Evolutionary conservation across 2,329 filamentous ascomycete species (phyloP).

Genomic region (Trichophaea hybrida): DNA sequence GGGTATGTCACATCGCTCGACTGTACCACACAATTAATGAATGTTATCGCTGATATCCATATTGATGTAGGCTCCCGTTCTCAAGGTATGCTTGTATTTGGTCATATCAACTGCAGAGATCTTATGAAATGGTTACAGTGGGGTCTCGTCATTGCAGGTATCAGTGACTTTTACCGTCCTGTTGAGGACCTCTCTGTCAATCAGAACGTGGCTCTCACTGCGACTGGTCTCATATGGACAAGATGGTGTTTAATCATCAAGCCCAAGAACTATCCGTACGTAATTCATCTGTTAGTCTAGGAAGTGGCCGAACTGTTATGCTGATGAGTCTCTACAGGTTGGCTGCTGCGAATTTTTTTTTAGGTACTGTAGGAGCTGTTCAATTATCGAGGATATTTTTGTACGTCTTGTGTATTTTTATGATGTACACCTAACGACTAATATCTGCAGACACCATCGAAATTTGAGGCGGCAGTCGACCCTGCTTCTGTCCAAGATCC

Average conservation of each 20-base stretch:
- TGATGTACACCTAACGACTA: not conserved
- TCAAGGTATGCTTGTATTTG: slow-evolving; percentile 20
- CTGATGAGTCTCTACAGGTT: slow-evolving; percentile 41
- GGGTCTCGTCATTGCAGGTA: slow-evolving; percentile 80
- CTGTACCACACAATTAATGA: not conserved
- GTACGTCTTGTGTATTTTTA: slow-evolving; percentile 31
- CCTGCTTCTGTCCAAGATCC: too few relatives aligned
- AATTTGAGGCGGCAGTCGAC: not conserved
- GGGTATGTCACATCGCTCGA: slow-evolving; percentile 34
- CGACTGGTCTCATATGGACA: slow-evolving; percentile 93
- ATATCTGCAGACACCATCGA: not conserved
- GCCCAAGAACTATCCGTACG: slow-evolving; percentile 77
- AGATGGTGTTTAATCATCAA: slow-evolving; percentile 97
- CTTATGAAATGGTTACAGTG: slow-evolving; percentile 42
- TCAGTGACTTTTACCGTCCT: slow-evolving; percentile 81
- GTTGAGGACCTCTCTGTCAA: slow-evolving; percentile 85
- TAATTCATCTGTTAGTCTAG: slow-evolving; percentile 15
- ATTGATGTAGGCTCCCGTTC: slow-evolving; percentile 20
- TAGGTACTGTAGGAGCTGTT: slow-evolving; percentile 70
- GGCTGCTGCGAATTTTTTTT: slow-evolving; percentile 95
- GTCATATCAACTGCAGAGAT: slow-evolving; percentile 5
- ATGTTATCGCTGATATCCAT: slow-evolving; percentile 1
- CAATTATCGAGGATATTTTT: slow-evolving; percentile 65
- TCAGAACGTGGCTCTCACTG: slow-evolving; percentile 79
- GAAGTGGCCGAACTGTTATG: not conserved